A percentile compares a stretch with the other conserved stretches of the same genome.
These are phyloP conservation scores for Magnolia officinalis DNA, from an alignment of 164 flowering plant genomes.

Conservation along the genomic window DNA sequence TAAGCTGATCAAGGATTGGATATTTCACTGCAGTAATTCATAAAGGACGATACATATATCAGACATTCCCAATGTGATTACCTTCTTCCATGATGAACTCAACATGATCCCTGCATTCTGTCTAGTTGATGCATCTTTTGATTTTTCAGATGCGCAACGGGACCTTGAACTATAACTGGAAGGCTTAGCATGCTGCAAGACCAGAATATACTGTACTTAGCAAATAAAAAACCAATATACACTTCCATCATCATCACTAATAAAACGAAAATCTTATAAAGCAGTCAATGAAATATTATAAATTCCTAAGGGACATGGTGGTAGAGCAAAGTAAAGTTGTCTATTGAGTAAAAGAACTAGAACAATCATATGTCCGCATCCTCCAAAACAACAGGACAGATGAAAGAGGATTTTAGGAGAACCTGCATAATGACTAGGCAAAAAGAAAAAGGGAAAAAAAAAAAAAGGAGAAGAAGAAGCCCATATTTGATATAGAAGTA, in stretches of 20 bases:
- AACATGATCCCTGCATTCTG: slow-evolving; percentile 21
- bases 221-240: background rate
- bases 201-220: slow-evolving; percentile 10
- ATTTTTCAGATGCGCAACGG: slow-evolving; percentile 41
- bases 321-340: too few species aligned
- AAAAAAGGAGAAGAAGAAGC: too few species aligned
- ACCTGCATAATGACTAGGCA: too few species aligned
- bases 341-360: too few species aligned
- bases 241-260: background rate
- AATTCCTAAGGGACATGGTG: background rate
- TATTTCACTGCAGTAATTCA: background rate
- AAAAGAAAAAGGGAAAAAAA: too few species aligned
- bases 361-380: too few species aligned
- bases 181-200: slow-evolving; percentile 44
- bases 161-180: slow-evolving; percentile 58
- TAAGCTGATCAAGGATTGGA: background rate
- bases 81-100: slow-evolving; percentile 73
- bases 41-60: background rate
- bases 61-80: slow-evolving; percentile 14
- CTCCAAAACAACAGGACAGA: too few species aligned
- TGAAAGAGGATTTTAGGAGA: too few species aligned
- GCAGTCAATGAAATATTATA: background rate
- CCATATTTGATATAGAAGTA: too few species aligned
- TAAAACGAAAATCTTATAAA: background rate
- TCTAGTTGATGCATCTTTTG: slow-evolving; percentile 28